Percentiles rank a stretch among this genome's conserved stretches.
Evolutionary conservation across 345 rosid genomes (phyloP).

Genomic region (Salix dunnii): DNA sequence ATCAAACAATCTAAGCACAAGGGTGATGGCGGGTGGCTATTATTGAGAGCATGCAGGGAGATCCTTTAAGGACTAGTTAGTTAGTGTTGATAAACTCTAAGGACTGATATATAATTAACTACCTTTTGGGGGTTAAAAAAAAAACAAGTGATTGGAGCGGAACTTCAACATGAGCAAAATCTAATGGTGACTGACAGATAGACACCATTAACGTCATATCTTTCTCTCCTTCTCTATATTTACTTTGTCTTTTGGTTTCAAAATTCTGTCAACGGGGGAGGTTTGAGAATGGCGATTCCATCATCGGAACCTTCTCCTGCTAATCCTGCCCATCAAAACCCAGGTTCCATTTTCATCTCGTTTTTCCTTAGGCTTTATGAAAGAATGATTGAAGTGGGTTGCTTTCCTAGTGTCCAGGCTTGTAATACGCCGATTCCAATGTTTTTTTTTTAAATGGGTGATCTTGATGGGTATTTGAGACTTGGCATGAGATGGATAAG

Average conservation of each 20-base stretch:
- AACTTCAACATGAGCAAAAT: conserved; percentile 19
- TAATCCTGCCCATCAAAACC: conserved; percentile 19
- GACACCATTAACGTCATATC: background rate
- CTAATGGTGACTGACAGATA: conserved; percentile 15
- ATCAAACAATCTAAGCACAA: too few relatives aligned
- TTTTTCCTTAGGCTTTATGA: conserved; percentile 42
- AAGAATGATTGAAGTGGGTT: conserved; percentile 57
- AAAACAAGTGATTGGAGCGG: background rate
- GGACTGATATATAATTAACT: background rate
- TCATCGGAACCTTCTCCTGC: conserved; percentile 32
- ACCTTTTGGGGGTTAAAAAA: background rate
- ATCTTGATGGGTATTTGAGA: conserved; percentile 67
- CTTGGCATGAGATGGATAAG: conserved; percentile 77
- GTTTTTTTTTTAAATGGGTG: conserved; percentile 60
- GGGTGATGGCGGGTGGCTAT: too few relatives aligned
- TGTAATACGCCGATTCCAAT: conserved; percentile 76
- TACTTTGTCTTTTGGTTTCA: background rate
- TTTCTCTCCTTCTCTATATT: background rate
- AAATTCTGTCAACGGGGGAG: conserved; percentile 13
- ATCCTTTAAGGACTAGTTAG: background rate
- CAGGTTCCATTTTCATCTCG: conserved; percentile 24
- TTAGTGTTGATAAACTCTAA: background rate
- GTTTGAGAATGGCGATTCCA: conserved; percentile 34
- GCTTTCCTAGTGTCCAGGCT: conserved; percentile 81
- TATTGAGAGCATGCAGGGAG: too few relatives aligned